Evolutionary conservation across 129 eudicot species (phyloP), one percentile per base, ranked within the genome.

Genomic region (Rutidosis leptorrhynchoides): DNA sequence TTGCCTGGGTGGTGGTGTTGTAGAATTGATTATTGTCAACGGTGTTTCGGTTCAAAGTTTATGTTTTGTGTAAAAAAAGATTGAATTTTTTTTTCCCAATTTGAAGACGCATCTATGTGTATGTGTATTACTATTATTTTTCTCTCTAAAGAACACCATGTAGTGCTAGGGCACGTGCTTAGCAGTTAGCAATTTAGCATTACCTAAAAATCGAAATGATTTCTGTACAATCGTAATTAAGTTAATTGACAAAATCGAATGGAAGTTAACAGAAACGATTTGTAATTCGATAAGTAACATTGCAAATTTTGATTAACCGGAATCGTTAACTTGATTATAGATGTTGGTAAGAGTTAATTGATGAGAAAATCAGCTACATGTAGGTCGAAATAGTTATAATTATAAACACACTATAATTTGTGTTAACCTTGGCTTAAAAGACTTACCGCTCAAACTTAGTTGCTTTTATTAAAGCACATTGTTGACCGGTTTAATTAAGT

Each of bases 1-100:
- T 28, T 71, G 22, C 19, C 49, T 45, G 22, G 52, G 33, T 62
- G 55, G 51, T 14, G 62, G 23, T 63, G 46, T 11, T 40, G n/a
- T 11, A 40, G 32, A 29, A 40, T 40, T 40, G 46, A 40, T 40
- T 40, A 37, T 19, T 55, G 78, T 73, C 78, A 73, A 73, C 71
- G 71, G 45, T 64, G 56, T 56, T 56, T 54, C 55, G 77, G 65
- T 20, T 27, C 62, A 53, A 8, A 28, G 40, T 62, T 37, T 61
- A 9, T 25, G 61, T 43, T 12, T 64, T 29, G 52, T 51, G 60
- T 67, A 27, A 2, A 30, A 30, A 45, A 27, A 49, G 43, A 28
- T 30, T 20, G 22, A 48, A 48, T 22, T 54, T 21, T 10, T 19
- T 52, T 54, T 67, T 14, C 51, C 72, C 51, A 29, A 51, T 28